phyloP scores from a whole-genome alignment of 78 protist species.

The Trichosphaerium sp. region DNA sequence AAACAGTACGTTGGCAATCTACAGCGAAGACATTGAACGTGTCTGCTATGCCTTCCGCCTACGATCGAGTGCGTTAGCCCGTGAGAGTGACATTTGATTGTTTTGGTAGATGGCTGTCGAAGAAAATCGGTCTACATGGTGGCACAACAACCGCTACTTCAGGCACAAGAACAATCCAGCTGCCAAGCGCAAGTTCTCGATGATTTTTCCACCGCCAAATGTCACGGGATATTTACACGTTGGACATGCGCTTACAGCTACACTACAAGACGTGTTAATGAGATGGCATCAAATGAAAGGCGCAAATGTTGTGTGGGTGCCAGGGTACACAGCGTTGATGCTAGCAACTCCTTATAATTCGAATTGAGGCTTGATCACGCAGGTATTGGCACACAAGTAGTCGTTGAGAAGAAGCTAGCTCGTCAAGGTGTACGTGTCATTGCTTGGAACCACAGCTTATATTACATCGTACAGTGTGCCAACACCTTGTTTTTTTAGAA shows the following conservation, averaged over 20 bases:
- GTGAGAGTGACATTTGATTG: no score
- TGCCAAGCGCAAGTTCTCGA: conserved; percentile 17
- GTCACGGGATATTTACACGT: conserved; percentile 93
- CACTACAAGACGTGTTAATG: conserved; percentile 45
- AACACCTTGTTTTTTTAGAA: not conserved
- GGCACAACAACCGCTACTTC: conserved; percentile 30
- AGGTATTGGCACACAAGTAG: conserved; percentile 94
- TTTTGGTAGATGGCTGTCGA: conserved; percentile 4
- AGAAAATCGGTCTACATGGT: conserved; percentile 17
- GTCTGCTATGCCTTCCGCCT: no score
- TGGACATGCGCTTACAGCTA: conserved; percentile 89
- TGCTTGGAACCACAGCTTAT: no score
- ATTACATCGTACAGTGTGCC: no score
- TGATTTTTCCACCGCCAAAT: conserved; percentile 94
- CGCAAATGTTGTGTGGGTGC: no score
- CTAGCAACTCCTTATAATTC: not conserved
- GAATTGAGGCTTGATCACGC: conserved; percentile 90
- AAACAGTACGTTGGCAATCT: no score
- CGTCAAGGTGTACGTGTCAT: no score
- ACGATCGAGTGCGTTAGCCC: no score
- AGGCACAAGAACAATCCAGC: conserved; percentile 2
- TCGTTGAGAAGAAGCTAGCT: conserved; percentile 54
- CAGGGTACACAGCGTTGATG: not conserved
- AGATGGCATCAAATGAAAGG: conserved; percentile 1
- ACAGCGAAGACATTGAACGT: no score